Conservation (phyloP, 176 grass and related monocot species). For the Elymus sibiricus region DNA sequence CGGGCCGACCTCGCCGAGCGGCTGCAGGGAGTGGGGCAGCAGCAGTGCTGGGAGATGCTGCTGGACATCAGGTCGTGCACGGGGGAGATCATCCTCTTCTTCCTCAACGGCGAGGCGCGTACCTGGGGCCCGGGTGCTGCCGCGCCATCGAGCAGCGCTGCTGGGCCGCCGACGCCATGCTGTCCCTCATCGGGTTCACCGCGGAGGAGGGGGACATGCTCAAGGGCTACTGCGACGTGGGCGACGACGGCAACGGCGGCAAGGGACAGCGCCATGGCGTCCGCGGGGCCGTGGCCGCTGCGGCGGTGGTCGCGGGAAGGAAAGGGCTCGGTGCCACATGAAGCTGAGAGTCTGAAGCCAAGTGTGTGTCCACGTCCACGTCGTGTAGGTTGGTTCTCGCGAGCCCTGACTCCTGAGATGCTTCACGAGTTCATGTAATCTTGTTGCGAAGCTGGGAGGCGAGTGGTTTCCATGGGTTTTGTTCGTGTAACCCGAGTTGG, state of each 20-base stretch:
- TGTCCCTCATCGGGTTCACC: constrained; percentile 59
- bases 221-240: constrained; percentile 54
- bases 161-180: constrained; percentile 75
- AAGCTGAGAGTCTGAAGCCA: background rate
- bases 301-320: background rate
- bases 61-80: constrained; percentile 66
- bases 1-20: constrained; percentile 8
- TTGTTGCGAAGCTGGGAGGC: background rate
- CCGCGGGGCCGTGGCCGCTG: background rate
- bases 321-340: background rate
- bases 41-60: constrained; percentile 68
- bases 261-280: background rate
- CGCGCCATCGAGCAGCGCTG: constrained; percentile 53
- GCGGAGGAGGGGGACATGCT: constrained; percentile 69
- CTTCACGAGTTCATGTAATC: background rate
- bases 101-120: constrained; percentile 73
- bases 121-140: constrained; percentile 62
- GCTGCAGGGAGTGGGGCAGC: constrained; percentile 27
- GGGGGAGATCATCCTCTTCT: constrained; percentile 73
- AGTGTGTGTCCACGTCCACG: background rate
- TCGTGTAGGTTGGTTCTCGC: background rate
- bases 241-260: background rate
- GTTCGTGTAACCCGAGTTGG: background rate
- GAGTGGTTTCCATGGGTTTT: background rate
- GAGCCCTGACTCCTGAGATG: background rate